These are phyloP conservation scores for Dactylis glomerata DNA, from an alignment of 176 grass and related monocot species.

Conservation along the genomic window DNA sequence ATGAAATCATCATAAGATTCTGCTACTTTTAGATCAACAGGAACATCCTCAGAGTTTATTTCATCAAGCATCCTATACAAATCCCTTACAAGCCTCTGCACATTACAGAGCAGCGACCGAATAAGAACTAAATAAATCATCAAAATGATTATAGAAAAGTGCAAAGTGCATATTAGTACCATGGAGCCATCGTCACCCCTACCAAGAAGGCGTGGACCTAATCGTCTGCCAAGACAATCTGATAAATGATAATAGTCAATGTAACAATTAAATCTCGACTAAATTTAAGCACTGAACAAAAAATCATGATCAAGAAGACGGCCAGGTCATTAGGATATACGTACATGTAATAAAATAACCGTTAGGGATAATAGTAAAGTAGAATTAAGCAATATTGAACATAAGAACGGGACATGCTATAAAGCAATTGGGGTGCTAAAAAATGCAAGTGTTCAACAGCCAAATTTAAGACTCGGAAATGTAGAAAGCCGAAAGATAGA, in stretches of 20 bases:
- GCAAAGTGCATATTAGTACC: conserved; percentile 46
- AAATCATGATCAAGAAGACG: not conserved
- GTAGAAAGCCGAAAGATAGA: not conserved
- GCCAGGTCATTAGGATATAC: not conserved
- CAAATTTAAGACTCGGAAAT: not conserved
- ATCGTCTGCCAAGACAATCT: conserved; percentile 93
- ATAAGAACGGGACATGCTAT: not conserved
- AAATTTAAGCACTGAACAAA: conserved; percentile 19
- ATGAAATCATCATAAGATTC: conserved; percentile 90
- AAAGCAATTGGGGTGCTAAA: not conserved
- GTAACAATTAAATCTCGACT: not conserved
- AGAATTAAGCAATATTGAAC: not conserved
- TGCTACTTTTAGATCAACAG: conserved; percentile 64
- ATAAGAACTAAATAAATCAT: conserved; percentile 18
- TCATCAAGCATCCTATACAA: conserved; percentile 75
- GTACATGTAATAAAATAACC: not conserved
- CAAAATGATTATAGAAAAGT: not conserved
- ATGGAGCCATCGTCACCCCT: conserved; percentile 69
- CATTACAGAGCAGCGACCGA: conserved; percentile 25
- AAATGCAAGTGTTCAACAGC: not conserved
- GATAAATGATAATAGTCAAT: conserved; percentile 45
- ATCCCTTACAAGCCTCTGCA: conserved; percentile 83
- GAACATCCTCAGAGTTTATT: conserved; percentile 63
- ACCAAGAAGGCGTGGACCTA: conserved; percentile 83
- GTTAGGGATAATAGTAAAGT: not conserved